Evolutionary conservation across 164 flowering plant genomes (phyloP).

Genomic region (Aristolochia contorta): DNA sequence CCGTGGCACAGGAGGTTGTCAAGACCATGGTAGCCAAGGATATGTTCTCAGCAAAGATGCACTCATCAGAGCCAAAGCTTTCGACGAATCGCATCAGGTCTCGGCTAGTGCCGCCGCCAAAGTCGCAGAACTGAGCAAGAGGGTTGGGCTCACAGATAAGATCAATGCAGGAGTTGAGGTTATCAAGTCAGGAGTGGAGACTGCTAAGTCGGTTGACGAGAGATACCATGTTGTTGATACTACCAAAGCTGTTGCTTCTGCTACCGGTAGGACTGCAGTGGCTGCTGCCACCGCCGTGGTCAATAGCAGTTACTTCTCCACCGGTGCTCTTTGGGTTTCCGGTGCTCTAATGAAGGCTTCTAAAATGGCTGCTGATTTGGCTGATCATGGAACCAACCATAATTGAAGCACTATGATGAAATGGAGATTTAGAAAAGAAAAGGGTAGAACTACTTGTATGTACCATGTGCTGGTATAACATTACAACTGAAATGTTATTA

Average conservation of each 20-base stretch:
- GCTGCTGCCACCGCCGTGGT: conserved; percentile 57
- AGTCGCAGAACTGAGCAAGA: conserved; percentile 58
- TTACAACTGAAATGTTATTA: no score
- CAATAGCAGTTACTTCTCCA: conserved; percentile 72
- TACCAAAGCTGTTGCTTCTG: conserved; percentile 46
- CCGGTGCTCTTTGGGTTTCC: conserved; percentile 77
- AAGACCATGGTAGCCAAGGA: conserved; percentile 68
- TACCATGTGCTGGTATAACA: no score
- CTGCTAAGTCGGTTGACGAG: conserved; percentile 53
- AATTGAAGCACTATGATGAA: conserved; percentile 1
- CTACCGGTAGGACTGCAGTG: conserved; percentile 56
- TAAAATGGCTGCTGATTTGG: conserved; percentile 67
- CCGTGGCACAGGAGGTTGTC: conserved; percentile 74
- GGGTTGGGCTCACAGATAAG: conserved; percentile 60
- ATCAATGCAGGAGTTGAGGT: conserved; percentile 57
- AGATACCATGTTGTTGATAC: conserved; percentile 45
- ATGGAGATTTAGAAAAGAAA: background rate
- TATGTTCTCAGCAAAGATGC: conserved; percentile 74
- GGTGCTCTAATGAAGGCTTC: conserved; percentile 60
- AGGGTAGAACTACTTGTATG: no score
- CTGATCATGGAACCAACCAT: conserved; percentile 21
- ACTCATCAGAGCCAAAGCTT: conserved; percentile 63
- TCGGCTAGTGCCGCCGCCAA: conserved; percentile 67
- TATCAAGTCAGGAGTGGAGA: conserved; percentile 49
- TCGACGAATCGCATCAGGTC: conserved; percentile 62